Percentiles rank a stretch among this genome's conserved stretches.
phyloP scores from a whole-genome alignment of 176 grass and related monocot species.

The Oryza australiensis region DNA sequence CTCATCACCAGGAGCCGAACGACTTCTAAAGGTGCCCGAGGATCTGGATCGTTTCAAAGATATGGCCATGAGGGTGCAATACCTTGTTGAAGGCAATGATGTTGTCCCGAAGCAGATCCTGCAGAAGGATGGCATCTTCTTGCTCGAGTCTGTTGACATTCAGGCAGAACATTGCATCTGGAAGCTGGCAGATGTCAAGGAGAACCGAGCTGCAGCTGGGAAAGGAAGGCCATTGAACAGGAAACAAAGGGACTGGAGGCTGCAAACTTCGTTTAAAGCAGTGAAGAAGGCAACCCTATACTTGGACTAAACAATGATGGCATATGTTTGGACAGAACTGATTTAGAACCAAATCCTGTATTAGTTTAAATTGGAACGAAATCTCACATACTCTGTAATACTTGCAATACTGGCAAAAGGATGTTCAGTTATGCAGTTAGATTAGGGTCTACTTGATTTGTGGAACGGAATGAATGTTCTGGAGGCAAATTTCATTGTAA shows the following conservation, averaged over 20 bases:
- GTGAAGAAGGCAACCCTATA: conserved; percentile 72
- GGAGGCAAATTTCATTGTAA: neutral
- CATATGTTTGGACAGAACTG: neutral
- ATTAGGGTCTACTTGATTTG: conserved; percentile 4
- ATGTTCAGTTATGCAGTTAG: conserved; percentile 23
- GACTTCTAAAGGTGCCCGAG: conserved; percentile 70
- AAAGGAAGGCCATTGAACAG: conserved; percentile 85
- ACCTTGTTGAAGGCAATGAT: conserved; percentile 41
- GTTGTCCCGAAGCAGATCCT: conserved; percentile 23
- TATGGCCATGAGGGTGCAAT: conserved; percentile 81
- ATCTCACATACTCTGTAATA: neutral
- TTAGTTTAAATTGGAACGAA: neutral
- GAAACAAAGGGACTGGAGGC: conserved; percentile 86
- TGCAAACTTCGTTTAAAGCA: conserved; percentile 60
- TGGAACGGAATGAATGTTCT: neutral
- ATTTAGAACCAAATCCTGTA: neutral
- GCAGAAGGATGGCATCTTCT: conserved; percentile 67
- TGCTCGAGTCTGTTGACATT: conserved; percentile 53
- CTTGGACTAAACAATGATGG: conserved; percentile 44
- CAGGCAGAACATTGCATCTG: conserved; percentile 54
- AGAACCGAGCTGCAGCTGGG: conserved; percentile 65
- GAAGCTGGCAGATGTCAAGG: conserved; percentile 91
- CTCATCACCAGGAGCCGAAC: conserved; percentile 88
- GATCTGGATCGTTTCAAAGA: conserved; percentile 91
- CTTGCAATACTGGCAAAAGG: neutral